Base-by-base conservation (phyloP, 441 rosid species). In the Populus hybrid region DNA sequence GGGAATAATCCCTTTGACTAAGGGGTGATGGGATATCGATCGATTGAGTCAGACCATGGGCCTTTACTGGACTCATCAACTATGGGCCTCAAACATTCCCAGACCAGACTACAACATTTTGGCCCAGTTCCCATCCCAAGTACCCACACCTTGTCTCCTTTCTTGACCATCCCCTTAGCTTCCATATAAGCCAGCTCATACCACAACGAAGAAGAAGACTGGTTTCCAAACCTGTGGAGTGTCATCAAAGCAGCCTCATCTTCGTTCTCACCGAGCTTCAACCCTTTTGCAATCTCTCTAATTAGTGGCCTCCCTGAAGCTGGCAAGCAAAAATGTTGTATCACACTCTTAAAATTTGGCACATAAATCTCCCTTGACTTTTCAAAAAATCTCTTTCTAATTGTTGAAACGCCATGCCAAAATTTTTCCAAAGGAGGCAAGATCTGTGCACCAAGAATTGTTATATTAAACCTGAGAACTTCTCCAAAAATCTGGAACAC, bases 211-310 rank as follows among this genome's bases (percentile, higher is more conserved):
- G 88, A 86, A 50, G 91, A 88, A 14, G 90, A 86, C 74, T 90
- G 91, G 78, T 90, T 87, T 6, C 93, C 93, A 72, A 90, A 90
- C 75, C 91, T 86, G 76, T 87, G 88, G 53, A 88, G 77, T 12
- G 91, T 86, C 89, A 86, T 86, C 65, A 87, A 28, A 23, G 91
- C 81, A 40, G 89, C 83, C 75, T 90, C 93, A 40, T 69, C 71
- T 46, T 90, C 89, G 14, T 10, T 69, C 42, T 75, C 84, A 0
- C 78, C 77, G 8, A 90, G 87, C 76, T 83, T 87, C 23, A 87
- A 30, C 53, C 86, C 88, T 82, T 86, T 88, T 1, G 79, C 87
- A 38, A 90, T 80, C 77, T 88, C 87, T 71, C 61, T 75, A 24
- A 87, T 85, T 69, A 86, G 71, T 3, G 84, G 69, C 78, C 79